Evolutionary conservation across 805 yeast species (phyloP).

Genomic region (Brettanomyces sp.): DNA sequence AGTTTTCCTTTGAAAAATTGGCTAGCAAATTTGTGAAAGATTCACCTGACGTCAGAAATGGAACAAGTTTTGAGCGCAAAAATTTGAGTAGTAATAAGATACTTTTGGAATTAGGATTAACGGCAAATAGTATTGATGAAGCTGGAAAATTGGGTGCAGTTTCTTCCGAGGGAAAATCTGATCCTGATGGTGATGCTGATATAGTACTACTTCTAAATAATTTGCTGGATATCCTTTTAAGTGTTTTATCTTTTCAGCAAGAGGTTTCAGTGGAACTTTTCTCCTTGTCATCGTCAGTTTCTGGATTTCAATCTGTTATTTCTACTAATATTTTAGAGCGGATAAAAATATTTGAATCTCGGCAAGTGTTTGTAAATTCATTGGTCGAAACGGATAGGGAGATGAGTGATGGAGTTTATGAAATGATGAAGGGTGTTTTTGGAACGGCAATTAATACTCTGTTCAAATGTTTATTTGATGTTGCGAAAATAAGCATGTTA

Average conservation of each 20-base stretch:
- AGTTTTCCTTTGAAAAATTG: slow-evolving; percentile 13
- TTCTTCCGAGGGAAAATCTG: background rate
- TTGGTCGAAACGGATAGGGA: slow-evolving; percentile 24
- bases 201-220: background rate
- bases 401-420: slow-evolving; percentile 18
- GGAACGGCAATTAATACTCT: slow-evolving; percentile 17
- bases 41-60: slow-evolving; percentile 4
- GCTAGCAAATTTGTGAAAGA: slow-evolving; percentile 16
- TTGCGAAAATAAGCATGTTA: slow-evolving; percentile 29
- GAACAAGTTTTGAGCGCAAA: slow-evolving; percentile 3
- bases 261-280: slow-evolving; percentile 33
- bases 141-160: background rate
- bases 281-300: slow-evolving; percentile 33
- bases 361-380: slow-evolving; percentile 7
- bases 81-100: slow-evolving; percentile 12
- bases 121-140: background rate
- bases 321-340: slow-evolving; percentile 21
- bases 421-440: slow-evolving; percentile 24
- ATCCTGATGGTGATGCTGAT: background rate
- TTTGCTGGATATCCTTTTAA: background rate
- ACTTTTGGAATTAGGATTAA: slow-evolving; percentile 19
- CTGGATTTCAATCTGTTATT: slow-evolving; percentile 32
- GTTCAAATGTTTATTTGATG: slow-evolving; percentile 24
- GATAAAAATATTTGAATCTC: slow-evolving; percentile 9
- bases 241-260: slow-evolving; percentile 30